A percentile compares a stretch with the other conserved stretches of the same genome.
These are phyloP conservation scores for Boechera retrofracta DNA, from an alignment of 345 rosid species.

Conservation along the genomic window DNA sequence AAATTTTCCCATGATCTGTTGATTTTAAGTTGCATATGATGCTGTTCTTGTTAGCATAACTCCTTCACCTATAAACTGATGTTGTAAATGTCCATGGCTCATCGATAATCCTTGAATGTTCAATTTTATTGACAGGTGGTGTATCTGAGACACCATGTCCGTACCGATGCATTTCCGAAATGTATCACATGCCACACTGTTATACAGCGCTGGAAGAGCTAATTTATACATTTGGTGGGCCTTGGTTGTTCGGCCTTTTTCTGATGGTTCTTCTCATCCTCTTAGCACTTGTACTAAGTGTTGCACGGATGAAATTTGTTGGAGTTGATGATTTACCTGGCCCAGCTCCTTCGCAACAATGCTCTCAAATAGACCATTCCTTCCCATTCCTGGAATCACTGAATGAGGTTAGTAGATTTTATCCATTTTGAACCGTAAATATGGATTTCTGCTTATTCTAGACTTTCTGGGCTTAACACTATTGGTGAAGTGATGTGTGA, in stretches of 20 bases:
- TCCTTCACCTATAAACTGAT: not conserved
- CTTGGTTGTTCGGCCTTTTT: conserved; percentile 90
- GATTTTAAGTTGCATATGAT: not conserved
- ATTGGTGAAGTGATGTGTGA: not conserved
- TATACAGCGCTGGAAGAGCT: conserved; percentile 94
- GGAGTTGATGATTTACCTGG: conserved; percentile 94
- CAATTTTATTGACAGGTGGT: conserved; percentile 65
- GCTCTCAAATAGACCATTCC: conserved; percentile 89
- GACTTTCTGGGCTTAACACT: not conserved
- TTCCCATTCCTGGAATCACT: conserved; percentile 96
- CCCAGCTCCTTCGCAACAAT: conserved; percentile 82
- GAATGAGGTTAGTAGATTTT: conserved; percentile 71
- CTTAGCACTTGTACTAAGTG: conserved; percentile 92
- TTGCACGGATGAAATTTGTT: conserved; percentile 95
- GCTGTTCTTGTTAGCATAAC: not conserved
- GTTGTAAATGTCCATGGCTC: conserved; percentile 9
- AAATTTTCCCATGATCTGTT: not conserved
- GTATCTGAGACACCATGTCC: conserved; percentile 89
- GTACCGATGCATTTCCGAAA: conserved; percentile 78
- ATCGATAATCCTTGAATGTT: conserved; percentile 10
- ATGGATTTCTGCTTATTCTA: not conserved
- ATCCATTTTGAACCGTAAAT: not conserved
- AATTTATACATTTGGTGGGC: conserved; percentile 96
- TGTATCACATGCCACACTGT: conserved; percentile 94
- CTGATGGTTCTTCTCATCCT: conserved; percentile 85